Percentiles rank a stretch among this genome's conserved stretches.
These are phyloP conservation scores for Alternaria sp. DNA, from an alignment of 2,329 filamentous ascomycete genomes.

Conservation along the genomic window DNA sequence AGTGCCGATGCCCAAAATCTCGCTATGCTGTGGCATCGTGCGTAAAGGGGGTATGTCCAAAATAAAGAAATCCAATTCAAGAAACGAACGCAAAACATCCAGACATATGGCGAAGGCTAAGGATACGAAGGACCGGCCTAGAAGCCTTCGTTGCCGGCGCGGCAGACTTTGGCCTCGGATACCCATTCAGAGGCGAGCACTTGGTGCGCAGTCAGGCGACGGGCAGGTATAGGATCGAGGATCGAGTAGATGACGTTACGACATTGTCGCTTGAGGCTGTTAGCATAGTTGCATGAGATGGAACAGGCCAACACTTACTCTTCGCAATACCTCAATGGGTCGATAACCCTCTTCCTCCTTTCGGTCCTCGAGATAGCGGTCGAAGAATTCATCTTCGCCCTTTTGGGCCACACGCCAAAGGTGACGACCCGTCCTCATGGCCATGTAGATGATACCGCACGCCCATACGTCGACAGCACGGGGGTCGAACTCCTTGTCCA, in stretches of 20 bases:
- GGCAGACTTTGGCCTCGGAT: constrained; percentile 95
- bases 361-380: constrained; percentile 89
- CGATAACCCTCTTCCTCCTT: constrained; percentile 95
- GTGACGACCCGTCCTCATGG: constrained; percentile 95
- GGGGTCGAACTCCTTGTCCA: constrained; percentile 94
- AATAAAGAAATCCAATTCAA: constrained; percentile 33
- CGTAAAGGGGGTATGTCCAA: constrained; percentile 50
- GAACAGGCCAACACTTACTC: constrained; percentile 68
- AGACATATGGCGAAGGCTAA: constrained; percentile 27
- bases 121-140: constrained; percentile 55
- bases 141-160: constrained; percentile 93
- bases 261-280: constrained; percentile 77
- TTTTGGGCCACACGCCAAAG: constrained; percentile 97
- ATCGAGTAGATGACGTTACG: constrained; percentile 99
- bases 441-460: constrained; percentile 99
- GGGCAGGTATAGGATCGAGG: constrained; percentile 88
- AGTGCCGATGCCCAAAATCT: constrained; percentile 36
- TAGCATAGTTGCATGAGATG: constrained; percentile 12
- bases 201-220: constrained; percentile 94
- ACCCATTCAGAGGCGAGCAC: constrained; percentile 99
- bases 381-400: constrained; percentile 97
- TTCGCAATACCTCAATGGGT: constrained; percentile 92
- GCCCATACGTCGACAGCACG: constrained; percentile 99
- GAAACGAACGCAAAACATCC: constrained; percentile 31
- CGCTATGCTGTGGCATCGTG: constrained; percentile 50